phyloP scores from a whole-genome alignment of 257 asterid genomes.

The Rehmannia glutinosa region DNA sequence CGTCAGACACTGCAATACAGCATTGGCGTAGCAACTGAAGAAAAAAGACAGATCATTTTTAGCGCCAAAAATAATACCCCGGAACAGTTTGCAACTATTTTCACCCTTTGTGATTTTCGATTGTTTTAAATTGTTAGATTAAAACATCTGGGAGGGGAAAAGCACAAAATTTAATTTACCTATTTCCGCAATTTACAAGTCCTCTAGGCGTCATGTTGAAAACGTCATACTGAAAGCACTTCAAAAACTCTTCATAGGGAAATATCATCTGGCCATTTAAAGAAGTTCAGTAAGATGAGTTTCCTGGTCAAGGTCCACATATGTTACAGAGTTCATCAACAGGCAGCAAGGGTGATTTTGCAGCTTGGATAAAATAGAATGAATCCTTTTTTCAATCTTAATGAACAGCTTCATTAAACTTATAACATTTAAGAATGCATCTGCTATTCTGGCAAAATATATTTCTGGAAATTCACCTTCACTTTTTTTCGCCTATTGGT shows the following conservation, averaged over 20 bases:
- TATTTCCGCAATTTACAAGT: conserved; percentile 76
- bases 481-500: conserved; percentile 41
- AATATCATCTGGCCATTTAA: conserved; percentile 63
- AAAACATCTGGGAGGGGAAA: not conserved
- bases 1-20: conserved; percentile 82
- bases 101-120: not conserved
- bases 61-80: not conserved
- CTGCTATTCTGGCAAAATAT: not conserved
- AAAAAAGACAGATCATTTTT: conserved; percentile 1
- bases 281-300: conserved; percentile 11
- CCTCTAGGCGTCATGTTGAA: conserved; percentile 64
- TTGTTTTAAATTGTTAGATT: not conserved
- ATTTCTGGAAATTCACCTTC: conserved; percentile 43
- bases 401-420: not conserved
- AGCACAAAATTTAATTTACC: conserved; percentile 36
- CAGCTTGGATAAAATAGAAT: too few species aligned
- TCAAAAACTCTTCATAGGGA: conserved; percentile 83
- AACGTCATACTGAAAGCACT: conserved; percentile 60
- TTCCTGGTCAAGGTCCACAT: conserved; percentile 3
- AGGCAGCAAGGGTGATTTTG: too few species aligned
- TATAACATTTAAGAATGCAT: not conserved
- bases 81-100: too few species aligned
- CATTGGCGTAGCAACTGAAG: conserved; percentile 88
- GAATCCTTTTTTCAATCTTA: not conserved
- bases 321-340: conserved; percentile 15